These are phyloP conservation scores for Xylaria hypoxylon DNA, from an alignment of 2,329 filamentous ascomycete species.

Conservation along the genomic window DNA sequence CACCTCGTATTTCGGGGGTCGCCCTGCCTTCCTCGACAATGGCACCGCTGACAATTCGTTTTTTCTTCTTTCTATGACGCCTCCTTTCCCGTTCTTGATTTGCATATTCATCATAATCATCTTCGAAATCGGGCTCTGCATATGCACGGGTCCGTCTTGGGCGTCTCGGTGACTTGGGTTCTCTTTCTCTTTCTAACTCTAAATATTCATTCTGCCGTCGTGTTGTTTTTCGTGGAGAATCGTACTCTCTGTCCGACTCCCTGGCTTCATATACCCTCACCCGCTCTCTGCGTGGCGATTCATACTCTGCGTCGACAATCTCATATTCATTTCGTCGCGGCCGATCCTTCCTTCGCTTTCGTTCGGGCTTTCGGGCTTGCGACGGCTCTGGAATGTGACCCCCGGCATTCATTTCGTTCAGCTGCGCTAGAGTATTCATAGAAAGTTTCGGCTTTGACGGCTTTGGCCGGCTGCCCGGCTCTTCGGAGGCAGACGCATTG, in stretches of 20 bases:
- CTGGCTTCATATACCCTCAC: conserved; percentile 35
- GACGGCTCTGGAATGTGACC: conserved; percentile 55
- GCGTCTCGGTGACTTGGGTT: conserved; percentile 40
- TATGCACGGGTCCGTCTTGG: conserved; percentile 39
- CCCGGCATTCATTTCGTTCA: conserved; percentile 69
- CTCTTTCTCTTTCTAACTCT: conserved; percentile 44
- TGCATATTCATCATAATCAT: conserved; percentile 37
- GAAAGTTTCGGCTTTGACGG: conserved; percentile 56
- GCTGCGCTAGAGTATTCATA: conserved; percentile 70
- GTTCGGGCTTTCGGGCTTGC: conserved; percentile 55
- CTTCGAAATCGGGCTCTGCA: conserved; percentile 33
- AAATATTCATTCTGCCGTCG: conserved; percentile 40
- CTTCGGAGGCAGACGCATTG: conserved; percentile 52
- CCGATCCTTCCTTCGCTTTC: conserved; percentile 52
- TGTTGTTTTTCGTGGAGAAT: conserved; percentile 39
- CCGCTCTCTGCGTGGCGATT: conserved; percentile 44
- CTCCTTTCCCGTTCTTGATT: conserved; percentile 45
- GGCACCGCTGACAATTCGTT: conserved; percentile 76
- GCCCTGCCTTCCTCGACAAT: conserved; percentile 74
- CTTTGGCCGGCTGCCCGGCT: conserved; percentile 45
- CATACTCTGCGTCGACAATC: conserved; percentile 49
- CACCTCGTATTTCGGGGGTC: conserved; percentile 57
- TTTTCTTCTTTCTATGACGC: conserved; percentile 60
- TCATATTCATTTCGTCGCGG: conserved; percentile 46
- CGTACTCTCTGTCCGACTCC: conserved; percentile 44